phyloP scores from a whole-genome alignment of 139 green algal species.

The Coelastrella sp. region DNA sequence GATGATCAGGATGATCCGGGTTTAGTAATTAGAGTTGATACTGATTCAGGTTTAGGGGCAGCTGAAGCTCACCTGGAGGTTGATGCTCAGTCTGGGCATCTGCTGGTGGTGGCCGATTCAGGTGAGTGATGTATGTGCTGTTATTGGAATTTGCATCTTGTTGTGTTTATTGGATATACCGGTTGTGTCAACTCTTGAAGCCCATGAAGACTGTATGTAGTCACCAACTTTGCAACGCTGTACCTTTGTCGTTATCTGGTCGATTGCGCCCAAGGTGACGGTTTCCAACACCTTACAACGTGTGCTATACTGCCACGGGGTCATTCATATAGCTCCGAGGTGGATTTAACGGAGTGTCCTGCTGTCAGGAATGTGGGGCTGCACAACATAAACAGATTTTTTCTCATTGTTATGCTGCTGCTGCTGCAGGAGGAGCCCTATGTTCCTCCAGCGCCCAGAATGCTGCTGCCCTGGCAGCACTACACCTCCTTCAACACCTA shows the following conservation, averaged over 20 bases:
- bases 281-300: no score
- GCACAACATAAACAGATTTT: not conserved
- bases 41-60: not conserved
- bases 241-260: no score
- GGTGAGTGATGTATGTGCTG: not conserved
- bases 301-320: no score
- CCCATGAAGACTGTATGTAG: not conserved
- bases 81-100: not conserved
- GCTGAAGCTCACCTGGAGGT: not conserved
- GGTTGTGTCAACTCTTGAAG: not conserved
- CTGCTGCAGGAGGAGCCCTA: constrained; percentile 1
- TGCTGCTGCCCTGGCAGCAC: constrained; percentile 21
- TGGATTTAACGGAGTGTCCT: no score
- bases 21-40: not conserved
- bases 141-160: not conserved
- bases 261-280: no score
- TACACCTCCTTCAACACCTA: constrained; percentile 18
- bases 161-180: not conserved
- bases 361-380: no score
- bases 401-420: not conserved
- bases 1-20: not conserved
- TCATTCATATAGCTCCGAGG: no score
- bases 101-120: constrained; percentile 35
- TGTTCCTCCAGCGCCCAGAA: not conserved
- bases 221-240: no score